Evolutionary conservation across 768 basidiomycete species (phyloP), one percentile per base, ranked within the genome.

Genomic region (Psilocybe subaeruginosa): DNA sequence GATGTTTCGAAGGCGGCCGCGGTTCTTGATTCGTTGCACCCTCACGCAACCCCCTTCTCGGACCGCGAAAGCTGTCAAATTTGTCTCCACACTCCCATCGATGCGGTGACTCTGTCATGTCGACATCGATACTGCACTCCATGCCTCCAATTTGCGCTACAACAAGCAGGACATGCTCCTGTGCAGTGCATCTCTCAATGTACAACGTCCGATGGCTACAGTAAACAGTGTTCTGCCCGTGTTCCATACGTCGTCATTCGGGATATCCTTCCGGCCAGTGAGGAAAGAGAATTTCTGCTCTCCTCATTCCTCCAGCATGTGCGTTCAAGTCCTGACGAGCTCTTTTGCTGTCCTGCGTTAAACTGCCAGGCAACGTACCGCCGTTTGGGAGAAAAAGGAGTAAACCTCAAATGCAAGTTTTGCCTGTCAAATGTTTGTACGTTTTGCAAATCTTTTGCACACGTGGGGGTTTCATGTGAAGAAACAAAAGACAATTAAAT

Each of bases 321-420:
- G 53, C 79, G 78, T 58, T 64, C 70, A 9, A 73, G 70, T 31
- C 68, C 76, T 0, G 66, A 76, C 30, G 76, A 78, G n/a, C 79
- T 79, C 63, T 80, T 79, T 61, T 83, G 82, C 71, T 89, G 86
- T 68, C 85, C 86, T 1, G 78, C 82, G 2, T 72, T 80, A 3
- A 73, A 80, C 54, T 89, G 87, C 65, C 66, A 77, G 46, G 75
- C 78, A 11, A 75, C 86, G 16, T 84, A 85, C 68, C 69, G 35
- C 16, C 51, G 74, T 23, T 60, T 63, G 12, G 69, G 70, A 17
- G 63, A 64, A 19, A 56, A 66, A 23, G 70, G 69, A 5, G 60
- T 70, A 17, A 69, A 67, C 35, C 55, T 73, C 16, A 69, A 66
- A n/a, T 76, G 74, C 52, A 61, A 66, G 17, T 45, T 63, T 37